A percentile compares a stretch with the other conserved stretches of the same genome.
These are phyloP conservation scores for Bryoerythrophyllum caledonicum DNA, from an alignment of 225 moss, liverwort and hornwort species.

Conservation along the genomic window DNA sequence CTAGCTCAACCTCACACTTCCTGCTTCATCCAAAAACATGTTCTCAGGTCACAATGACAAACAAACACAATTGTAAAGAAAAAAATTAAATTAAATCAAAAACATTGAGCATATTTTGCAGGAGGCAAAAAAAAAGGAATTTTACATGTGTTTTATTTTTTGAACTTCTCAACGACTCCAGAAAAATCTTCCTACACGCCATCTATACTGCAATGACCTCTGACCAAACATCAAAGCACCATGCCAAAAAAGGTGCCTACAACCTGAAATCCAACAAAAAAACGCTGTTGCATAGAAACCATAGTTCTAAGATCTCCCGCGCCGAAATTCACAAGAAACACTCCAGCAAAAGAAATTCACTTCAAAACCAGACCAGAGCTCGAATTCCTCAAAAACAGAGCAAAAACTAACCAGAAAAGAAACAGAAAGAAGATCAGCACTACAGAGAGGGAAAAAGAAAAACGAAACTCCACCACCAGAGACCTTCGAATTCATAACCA, in stretches of 20 bases:
- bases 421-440: neutral
- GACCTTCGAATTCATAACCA: slow-evolving; percentile 1
- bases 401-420: neutral
- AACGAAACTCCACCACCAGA: neutral
- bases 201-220: neutral
- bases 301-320: neutral
- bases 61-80: neutral
- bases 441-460: neutral
- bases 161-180: neutral
- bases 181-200: neutral
- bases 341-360: neutral
- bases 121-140: neutral
- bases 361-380: neutral
- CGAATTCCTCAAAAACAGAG: slow-evolving; percentile 12
- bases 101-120: neutral
- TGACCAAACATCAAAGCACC: neutral
- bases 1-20: neutral
- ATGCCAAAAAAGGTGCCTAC: neutral
- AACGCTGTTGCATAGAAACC: neutral
- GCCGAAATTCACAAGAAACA: neutral
- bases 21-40: slow-evolving; percentile 20
- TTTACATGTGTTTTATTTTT: too few species aligned
- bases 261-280: neutral
- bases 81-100: too few species aligned
- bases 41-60: neutral